Evolutionary conservation across 2,329 filamentous ascomycete species (phyloP).

Genomic region (Ambrosiella cleistominuta): DNA sequence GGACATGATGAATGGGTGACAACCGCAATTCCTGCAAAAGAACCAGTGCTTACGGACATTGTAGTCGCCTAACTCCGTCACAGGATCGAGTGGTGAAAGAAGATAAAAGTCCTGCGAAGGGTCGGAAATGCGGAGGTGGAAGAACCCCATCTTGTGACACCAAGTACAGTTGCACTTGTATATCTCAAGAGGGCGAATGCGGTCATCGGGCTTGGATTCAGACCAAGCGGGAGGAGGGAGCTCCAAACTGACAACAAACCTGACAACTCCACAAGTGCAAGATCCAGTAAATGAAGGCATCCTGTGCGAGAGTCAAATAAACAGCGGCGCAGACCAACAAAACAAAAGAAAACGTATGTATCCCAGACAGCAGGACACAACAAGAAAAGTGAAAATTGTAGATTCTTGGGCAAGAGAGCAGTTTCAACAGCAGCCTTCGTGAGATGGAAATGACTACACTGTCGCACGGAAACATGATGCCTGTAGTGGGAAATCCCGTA

Average conservation of each 20-base stretch:
- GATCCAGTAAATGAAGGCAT: slow-evolving; percentile 10
- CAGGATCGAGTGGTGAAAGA: slow-evolving; percentile 23
- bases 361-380: no score
- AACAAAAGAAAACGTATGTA: not conserved
- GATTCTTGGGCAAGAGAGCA: no score
- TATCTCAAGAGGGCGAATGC: slow-evolving; percentile 27
- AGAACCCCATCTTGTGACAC: slow-evolving; percentile 27
- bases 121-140: slow-evolving; percentile 23
- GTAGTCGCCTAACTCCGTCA: slow-evolving; percentile 24
- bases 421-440: no score
- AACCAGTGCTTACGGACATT: slow-evolving; percentile 19
- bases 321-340: not conserved
- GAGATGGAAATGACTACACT: no score
- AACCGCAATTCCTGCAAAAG: slow-evolving; percentile 21
- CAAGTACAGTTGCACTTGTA: slow-evolving; percentile 26
- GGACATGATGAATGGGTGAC: slow-evolving; percentile 21
- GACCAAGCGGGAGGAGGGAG: not conserved
- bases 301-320: not conserved
- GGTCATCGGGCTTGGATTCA: slow-evolving; percentile 15
- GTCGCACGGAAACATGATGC: no score
- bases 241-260: slow-evolving; percentile 10
- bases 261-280: slow-evolving; percentile 7
- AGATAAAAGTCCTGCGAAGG: slow-evolving; percentile 28
- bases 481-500: no score
- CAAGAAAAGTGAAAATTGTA: no score